These are phyloP conservation scores for Coprinopsis strossmayeri DNA, from an alignment of 768 basidiomycete genomes.

Conservation along the genomic window DNA sequence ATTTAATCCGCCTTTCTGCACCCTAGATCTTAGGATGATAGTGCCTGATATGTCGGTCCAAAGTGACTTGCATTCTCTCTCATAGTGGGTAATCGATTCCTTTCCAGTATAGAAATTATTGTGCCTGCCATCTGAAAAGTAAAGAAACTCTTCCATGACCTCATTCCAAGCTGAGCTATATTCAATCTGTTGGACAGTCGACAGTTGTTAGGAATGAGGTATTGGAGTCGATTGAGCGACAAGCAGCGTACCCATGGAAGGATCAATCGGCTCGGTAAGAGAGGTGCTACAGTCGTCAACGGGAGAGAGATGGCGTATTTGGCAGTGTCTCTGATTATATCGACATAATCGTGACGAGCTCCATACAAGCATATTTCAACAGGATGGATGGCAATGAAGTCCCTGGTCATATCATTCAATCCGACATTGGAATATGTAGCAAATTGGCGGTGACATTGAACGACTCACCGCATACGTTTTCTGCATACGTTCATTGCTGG, in stretches of 20 bases:
- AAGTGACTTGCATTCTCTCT: too few species aligned
- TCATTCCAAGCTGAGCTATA: not conserved
- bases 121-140: not conserved
- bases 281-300: not conserved
- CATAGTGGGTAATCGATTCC: too few species aligned
- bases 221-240: not conserved
- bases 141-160: not conserved
- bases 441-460: too few species aligned
- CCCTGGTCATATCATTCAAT: not conserved
- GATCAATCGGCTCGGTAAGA: not conserved
- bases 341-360: conserved; percentile 1
- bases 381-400: not conserved
- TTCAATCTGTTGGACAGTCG: not conserved
- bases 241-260: conserved; percentile 1
- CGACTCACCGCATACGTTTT: conserved; percentile 19
- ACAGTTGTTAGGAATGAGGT: too few species aligned
- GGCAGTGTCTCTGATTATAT: not conserved
- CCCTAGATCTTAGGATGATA: not conserved
- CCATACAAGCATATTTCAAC: not conserved
- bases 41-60: too few species aligned
- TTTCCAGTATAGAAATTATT: too few species aligned
- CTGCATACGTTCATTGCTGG: conserved; percentile 20
- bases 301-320: not conserved
- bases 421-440: too few species aligned
- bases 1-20: not conserved